Evolutionary conservation across 2,329 filamentous ascomycete genomes (phyloP).

Genomic region (Penicillium frequentans): DNA sequence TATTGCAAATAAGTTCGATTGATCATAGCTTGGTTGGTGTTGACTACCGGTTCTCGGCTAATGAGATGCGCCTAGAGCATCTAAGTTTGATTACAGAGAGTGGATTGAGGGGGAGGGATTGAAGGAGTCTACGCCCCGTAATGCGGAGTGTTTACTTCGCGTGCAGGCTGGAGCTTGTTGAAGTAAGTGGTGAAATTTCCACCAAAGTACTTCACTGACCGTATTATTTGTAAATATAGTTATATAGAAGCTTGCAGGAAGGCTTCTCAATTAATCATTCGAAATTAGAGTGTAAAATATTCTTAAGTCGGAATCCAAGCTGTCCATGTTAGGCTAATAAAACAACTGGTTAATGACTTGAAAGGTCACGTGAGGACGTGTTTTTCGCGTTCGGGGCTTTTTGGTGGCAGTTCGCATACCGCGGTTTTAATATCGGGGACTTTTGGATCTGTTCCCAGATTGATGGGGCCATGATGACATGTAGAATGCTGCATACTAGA

Average conservation of each 20-base stretch:
- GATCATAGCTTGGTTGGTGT: not conserved
- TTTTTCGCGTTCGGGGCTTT: not conserved
- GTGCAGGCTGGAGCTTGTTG: not conserved
- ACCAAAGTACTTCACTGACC: too few relatives aligned
- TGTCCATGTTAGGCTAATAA: too few relatives aligned
- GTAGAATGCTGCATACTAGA: constrained; percentile 7
- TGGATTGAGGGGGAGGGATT: not conserved
- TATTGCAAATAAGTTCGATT: not conserved
- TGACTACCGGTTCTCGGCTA: not conserved
- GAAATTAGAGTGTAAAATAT: too few relatives aligned
- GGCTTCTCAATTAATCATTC: accelerated
- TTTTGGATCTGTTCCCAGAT: not conserved
- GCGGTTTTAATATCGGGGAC: not conserved
- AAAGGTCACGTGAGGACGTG: constrained; percentile 2
- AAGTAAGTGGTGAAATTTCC: not conserved
- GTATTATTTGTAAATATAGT: too few relatives aligned
- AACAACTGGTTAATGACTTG: not conserved
- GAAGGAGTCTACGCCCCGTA: not conserved
- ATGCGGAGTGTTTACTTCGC: not conserved
- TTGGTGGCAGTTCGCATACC: not conserved
- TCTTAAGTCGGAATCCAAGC: too few relatives aligned
- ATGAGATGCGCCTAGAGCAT: not conserved
- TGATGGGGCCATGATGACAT: not conserved
- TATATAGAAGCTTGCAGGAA: too few relatives aligned
- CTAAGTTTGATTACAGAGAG: not conserved